A percentile compares a stretch with the other conserved stretches of the same genome.
Evolutionary conservation across 108 stramenopile genomes (phyloP).

Genomic region (Fragilaria crotonensis): DNA sequence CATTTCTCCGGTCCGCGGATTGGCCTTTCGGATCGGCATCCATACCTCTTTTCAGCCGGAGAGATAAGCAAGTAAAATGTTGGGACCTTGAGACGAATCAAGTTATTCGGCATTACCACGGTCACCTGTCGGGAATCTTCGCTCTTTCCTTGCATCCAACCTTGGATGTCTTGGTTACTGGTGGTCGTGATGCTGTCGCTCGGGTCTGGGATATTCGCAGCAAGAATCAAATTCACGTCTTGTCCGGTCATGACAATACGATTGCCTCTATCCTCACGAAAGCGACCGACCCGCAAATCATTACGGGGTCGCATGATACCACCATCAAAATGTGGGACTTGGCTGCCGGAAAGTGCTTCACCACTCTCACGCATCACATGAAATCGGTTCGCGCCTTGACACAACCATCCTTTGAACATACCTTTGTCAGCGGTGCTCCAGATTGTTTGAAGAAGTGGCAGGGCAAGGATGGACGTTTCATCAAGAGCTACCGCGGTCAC

Average conservation of each 20-base stretch:
- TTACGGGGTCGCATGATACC: conserved; percentile 96
- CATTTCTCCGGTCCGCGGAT: conserved; percentile 91
- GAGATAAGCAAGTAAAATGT: conserved; percentile 98
- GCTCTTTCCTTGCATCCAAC: conserved; percentile 92
- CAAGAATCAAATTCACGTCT: conserved; percentile 86
- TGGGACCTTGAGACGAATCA: conserved; percentile 99
- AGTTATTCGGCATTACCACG: conserved; percentile 98
- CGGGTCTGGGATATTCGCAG: conserved; percentile 99
- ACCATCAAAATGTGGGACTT: conserved; percentile 99
- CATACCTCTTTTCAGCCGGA: conserved; percentile 94
- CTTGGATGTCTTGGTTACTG: conserved; percentile 97
- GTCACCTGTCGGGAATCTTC: conserved; percentile 95
- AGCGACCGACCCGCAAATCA: conserved; percentile 90
- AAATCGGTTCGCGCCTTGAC: conserved; percentile 90
- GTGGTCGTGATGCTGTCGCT: conserved; percentile 94
- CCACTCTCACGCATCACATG: conserved; percentile 98
- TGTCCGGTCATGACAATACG: conserved; percentile 93
- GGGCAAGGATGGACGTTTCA: conserved; percentile 83
- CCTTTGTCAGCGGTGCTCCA: conserved; percentile 93
- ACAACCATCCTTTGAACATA: conserved; percentile 84
- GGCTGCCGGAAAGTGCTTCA: conserved; percentile 93
- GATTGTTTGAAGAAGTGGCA: conserved; percentile 97
- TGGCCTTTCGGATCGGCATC: conserved; percentile 89
- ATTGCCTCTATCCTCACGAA: conserved; percentile 88
- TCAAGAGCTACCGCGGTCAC: conserved; percentile 91